Base-by-base conservation (phyloP, 140 eudicot species). In the Bidens hawaiensis region DNA sequence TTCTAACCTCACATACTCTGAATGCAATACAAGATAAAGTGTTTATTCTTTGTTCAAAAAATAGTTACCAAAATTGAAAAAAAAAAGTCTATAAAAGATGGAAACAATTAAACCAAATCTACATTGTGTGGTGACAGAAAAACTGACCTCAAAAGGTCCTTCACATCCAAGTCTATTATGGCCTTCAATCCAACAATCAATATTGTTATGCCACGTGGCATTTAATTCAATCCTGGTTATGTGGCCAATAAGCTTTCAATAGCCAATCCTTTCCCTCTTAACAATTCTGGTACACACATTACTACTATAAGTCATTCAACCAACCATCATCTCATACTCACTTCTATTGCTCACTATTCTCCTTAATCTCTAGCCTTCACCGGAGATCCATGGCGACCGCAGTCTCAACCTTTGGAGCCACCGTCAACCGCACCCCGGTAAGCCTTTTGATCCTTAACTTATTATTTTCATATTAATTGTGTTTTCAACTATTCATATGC, bases 351-450 rank as follows among this genome's bases (percentile, higher is more conserved):
- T 24, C 22, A 26, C 31, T 36, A 48, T 56, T 18, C 31, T 26
- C 45, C 59, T 41, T 21, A 30, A 36, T 70, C 70, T 4, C 17
- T 21, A 5, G 6, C 55, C 1, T 24, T 30, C 43, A n/a, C 25
- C 50, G 65, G 65, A 41, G 76, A 72, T 54, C 61, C 65, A 74
- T 89, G 97, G 95, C 97, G 4, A 67, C 96, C 68, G 80, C 94
- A 38, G 72, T 84, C 72, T 77, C 95, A 6, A 81, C 95, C 74
- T 63, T 83, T 26, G 95, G 97, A 77, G 80, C 88, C 64, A 27
- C 74, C 54, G 86, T 82, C 77, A 86, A 77, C 94, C 77, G 87
- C 11, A 79, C 81, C 34, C 90, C 90, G 78, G 95, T 86, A 76
- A 21, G 4, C 19, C 26, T 1, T 28, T 19, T 3, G 1, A n/a